Evolutionary conservation across 129 eudicot species (phyloP).

Genomic region (Ambrosia trifida): DNA sequence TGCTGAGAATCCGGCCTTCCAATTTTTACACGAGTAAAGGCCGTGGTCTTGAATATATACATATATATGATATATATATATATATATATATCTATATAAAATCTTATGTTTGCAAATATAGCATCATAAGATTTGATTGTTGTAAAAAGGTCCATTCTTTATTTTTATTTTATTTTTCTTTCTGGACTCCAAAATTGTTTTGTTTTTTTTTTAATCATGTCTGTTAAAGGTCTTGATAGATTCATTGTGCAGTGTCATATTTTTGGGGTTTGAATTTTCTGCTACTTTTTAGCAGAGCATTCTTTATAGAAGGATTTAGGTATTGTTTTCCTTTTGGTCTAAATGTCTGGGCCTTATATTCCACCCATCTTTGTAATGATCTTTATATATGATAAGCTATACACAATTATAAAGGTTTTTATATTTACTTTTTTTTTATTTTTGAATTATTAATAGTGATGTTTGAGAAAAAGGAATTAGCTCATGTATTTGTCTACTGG

Average conservation of each 20-base stretch:
- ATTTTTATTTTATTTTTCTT: constrained; percentile 31
- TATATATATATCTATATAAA: constrained; percentile 3
- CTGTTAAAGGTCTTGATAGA: constrained; percentile 20
- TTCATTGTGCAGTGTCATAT: constrained; percentile 32
- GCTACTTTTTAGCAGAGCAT: constrained; percentile 35
- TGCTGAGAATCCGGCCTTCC: constrained; percentile 79
- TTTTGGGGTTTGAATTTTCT: constrained; percentile 29
- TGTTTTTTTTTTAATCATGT: neutral
- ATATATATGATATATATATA: constrained; percentile 8
- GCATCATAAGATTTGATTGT: constrained; percentile 37
- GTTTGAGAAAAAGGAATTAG: no score
- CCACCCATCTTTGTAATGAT: constrained; percentile 33
- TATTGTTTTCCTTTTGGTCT: constrained; percentile 19
- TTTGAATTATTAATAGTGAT: neutral
- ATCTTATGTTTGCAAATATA: constrained; percentile 41
- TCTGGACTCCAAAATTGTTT: constrained; percentile 23
- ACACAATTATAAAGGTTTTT: constrained; percentile 24
- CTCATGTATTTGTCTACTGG: no score
- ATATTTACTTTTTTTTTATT: neutral
- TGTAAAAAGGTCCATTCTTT: constrained; percentile 47
- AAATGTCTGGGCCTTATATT: constrained; percentile 23
- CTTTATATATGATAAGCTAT: constrained; percentile 5
- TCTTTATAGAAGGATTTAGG: constrained; percentile 38
- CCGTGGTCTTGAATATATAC: constrained; percentile 27
- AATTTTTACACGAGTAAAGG: constrained; percentile 68